Base-by-base conservation (phyloP, 495 filamentous ascomycete species). In the Podospora anserina region DNA sequence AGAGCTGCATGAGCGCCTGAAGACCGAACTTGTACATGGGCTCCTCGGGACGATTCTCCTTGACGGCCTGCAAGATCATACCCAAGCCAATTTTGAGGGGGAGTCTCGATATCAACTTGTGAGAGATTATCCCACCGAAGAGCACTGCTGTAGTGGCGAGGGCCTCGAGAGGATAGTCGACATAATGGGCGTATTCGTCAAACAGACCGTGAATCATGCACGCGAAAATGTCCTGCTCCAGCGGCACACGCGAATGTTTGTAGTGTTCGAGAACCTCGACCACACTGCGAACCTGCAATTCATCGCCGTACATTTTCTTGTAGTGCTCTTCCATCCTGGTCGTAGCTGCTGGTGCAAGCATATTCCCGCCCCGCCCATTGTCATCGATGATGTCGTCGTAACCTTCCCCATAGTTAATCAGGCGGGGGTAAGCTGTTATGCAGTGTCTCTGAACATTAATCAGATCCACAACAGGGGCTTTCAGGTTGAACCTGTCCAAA, bases 201-300 rank as follows among this genome's bases (percentile, higher is more conserved):
- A 98, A 97, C 9, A 99, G 83, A 0, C 95, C 95, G 72, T 97
- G 94, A 34, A 99, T 93, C 95, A 99, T 98, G 78, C 94, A 97
- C 15, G 94, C 92, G 76, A 98, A 99, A 4, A 97, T 83, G 73
- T 99, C 95, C 76, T 97, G 93, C 64, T 97, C 92, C 16, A 87
- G 81, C 2, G 92, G 87, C 64, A 95, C 90, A 27, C 86, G 85
- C 0, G 96, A 98, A 53, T 86, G 86, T 79, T 97, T 97, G 80
- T 95, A 94, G 56, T 84, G 82, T 69, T 91, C 87, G 70, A 99
- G 88, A 60, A 90, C 85, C 66, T 91, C 87, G 66, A 98, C 87
- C 72, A 98, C 88, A 66, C 91, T 85, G 32, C 90, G 85, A 62
- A 97, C 88, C 53, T 94, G 89, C 27, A 91, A 84, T 70, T 97